Conservation (phyloP, 257 asterid species). For the Avicennia marina region DNA sequence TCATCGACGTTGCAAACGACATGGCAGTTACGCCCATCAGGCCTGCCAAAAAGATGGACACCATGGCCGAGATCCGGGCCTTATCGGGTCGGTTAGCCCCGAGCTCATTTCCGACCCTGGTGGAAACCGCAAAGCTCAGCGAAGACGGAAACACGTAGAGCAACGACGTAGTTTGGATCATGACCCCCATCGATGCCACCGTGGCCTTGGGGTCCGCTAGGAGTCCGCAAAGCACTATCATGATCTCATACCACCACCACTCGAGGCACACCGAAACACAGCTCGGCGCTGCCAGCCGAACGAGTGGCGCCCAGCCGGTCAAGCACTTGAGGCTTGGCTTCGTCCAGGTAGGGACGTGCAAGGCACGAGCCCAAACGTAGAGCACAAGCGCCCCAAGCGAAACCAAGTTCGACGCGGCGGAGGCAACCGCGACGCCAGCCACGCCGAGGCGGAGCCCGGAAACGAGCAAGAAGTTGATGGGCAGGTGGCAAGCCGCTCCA, state of each 20-base stretch:
- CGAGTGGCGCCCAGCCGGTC: slow-evolving; percentile 73
- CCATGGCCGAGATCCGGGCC: slow-evolving; percentile 47
- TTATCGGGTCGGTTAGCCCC: slow-evolving; percentile 64
- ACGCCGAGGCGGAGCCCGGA: slow-evolving; percentile 50
- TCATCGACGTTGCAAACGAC: slow-evolving; percentile 43
- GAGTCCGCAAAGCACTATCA: slow-evolving; percentile 72
- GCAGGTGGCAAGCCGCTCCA: slow-evolving; percentile 57
- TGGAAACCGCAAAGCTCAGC: slow-evolving; percentile 62
- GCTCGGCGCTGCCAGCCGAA: slow-evolving; percentile 71
- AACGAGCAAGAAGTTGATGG: slow-evolving; percentile 46
- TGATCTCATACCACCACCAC: slow-evolving; percentile 97
- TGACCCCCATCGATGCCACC: slow-evolving; percentile 76
- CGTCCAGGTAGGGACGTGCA: slow-evolving; percentile 60
- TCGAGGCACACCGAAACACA: slow-evolving; percentile 81
- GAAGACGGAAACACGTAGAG: slow-evolving; percentile 73
- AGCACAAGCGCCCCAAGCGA: slow-evolving; percentile 33
- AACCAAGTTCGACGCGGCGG: slow-evolving; percentile 51
- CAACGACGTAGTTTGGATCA: slow-evolving; percentile 75
- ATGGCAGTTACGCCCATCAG: slow-evolving; percentile 56
- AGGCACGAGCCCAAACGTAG: slow-evolving; percentile 38
- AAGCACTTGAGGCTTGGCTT: slow-evolving; percentile 47
- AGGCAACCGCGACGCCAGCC: slow-evolving; percentile 75
- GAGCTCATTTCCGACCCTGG: slow-evolving; percentile 78
- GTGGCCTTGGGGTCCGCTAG: slow-evolving; percentile 69
- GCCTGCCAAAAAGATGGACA: slow-evolving; percentile 42